A percentile compares a stretch with the other conserved stretches of the same genome.
Evolutionary conservation across 2,329 filamentous ascomycete species (phyloP).

Genomic region (Stagonosporopsis vannaccii): DNA sequence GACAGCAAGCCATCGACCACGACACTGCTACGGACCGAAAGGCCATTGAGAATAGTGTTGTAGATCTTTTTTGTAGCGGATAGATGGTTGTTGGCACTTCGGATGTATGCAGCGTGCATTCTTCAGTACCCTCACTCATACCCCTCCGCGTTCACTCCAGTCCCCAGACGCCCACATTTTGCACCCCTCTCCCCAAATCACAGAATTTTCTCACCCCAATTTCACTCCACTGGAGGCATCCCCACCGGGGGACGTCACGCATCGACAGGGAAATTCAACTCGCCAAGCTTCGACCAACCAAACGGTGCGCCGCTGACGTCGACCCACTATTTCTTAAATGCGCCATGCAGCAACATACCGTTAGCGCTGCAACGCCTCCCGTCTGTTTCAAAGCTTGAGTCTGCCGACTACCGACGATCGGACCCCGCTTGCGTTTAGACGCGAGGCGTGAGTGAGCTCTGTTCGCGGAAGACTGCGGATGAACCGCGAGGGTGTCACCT

Average conservation of each 20-base stretch:
- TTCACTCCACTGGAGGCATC: slow-evolving; percentile 6
- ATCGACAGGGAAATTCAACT: slow-evolving; percentile 14
- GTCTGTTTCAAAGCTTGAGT: slow-evolving; percentile 24
- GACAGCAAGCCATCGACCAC: slow-evolving; percentile 8
- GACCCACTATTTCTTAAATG: slow-evolving; percentile 27
- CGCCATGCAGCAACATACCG: slow-evolving; percentile 28
- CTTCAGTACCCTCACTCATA: background rate
- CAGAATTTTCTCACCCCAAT: slow-evolving; percentile 21
- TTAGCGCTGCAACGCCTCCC: slow-evolving; percentile 26
- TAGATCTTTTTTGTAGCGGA: background rate
- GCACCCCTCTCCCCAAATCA: slow-evolving; percentile 9
- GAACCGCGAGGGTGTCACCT: background rate
- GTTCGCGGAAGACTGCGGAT: background rate
- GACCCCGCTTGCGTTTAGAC: slow-evolving; percentile 1
- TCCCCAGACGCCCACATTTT: slow-evolving; percentile 19
- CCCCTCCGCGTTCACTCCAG: slow-evolving; percentile 31
- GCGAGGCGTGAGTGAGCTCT: background rate
- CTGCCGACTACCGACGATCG: slow-evolving; percentile 17
- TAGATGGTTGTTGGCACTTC: background rate
- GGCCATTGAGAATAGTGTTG: background rate
- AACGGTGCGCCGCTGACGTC: slow-evolving; percentile 22
- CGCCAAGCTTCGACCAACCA: slow-evolving; percentile 21
- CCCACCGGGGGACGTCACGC: slow-evolving; percentile 27
- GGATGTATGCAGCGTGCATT: background rate
- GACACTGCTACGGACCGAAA: background rate